A percentile compares a stretch with the other conserved stretches of the same genome.
Conservation (phyloP, 2,329 filamentous ascomycete genomes). For the Ophiostoma sp. region DNA sequence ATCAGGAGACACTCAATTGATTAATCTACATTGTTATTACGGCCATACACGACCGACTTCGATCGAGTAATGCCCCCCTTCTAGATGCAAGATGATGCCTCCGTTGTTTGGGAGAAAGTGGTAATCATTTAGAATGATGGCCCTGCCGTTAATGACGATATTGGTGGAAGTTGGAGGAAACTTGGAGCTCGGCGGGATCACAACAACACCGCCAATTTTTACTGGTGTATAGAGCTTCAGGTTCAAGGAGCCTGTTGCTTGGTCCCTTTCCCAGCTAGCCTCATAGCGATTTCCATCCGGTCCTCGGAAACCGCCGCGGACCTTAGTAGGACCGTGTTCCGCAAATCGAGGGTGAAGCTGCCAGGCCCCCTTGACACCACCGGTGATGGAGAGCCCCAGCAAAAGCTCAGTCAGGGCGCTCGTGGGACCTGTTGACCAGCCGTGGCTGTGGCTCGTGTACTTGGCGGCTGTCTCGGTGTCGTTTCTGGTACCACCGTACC, state of each 20-base stretch:
- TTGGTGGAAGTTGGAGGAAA: not conserved
- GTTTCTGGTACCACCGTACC: slow-evolving; percentile 47
- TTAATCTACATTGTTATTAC: not conserved
- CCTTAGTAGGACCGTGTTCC: not conserved
- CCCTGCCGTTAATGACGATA: not conserved
- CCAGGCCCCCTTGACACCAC: slow-evolving; percentile 21
- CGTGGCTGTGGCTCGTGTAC: slow-evolving; percentile 46
- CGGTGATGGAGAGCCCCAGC: slow-evolving; percentile 38
- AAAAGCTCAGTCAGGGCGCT: slow-evolving; percentile 42
- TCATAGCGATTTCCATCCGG: not conserved
- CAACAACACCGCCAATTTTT: not conserved
- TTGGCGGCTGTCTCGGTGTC: slow-evolving; percentile 15
- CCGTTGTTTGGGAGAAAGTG: not conserved
- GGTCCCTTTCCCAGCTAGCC: not conserved
- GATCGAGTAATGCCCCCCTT: not conserved
- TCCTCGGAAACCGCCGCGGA: not conserved
- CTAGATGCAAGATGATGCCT: not conserved
- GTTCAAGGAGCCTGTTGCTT: not conserved
- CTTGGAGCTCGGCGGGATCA: not conserved
- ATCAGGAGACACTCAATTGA: not conserved
- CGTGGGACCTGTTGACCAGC: slow-evolving; percentile 46
- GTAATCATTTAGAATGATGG: not conserved
- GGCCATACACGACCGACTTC: not conserved
- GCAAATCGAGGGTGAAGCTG: slow-evolving; percentile 24
- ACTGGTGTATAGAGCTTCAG: not conserved